Evolutionary conservation across 352 stramenopile genomes (phyloP).

Genomic region (Elongisporangium senticosum): DNA sequence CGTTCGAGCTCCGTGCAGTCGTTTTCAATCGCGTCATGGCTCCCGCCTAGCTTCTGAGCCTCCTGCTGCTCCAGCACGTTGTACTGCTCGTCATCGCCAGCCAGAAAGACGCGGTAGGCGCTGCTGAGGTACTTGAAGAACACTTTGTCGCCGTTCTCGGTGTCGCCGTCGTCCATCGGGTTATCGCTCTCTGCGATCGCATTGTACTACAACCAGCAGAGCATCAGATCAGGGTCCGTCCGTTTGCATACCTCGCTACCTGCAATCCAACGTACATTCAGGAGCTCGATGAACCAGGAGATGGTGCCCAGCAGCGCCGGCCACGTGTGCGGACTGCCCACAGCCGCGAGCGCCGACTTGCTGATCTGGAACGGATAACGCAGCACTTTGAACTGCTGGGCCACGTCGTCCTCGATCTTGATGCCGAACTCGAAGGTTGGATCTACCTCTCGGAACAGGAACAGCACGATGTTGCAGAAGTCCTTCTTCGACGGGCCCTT

Average conservation of each 20-base stretch:
- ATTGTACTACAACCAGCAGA: constrained; percentile 58
- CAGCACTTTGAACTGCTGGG: constrained; percentile 60
- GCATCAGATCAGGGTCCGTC: background rate
- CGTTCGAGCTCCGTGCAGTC: constrained; percentile 45
- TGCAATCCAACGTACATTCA: constrained; percentile 49
- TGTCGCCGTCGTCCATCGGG: constrained; percentile 52
- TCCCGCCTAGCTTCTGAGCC: constrained; percentile 33
- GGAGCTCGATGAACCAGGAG: constrained; percentile 95
- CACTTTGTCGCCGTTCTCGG: constrained; percentile 77
- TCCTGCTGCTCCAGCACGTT: constrained; percentile 82
- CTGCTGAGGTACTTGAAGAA: constrained; percentile 95
- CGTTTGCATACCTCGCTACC: too few species aligned
- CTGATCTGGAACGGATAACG: constrained; percentile 96
- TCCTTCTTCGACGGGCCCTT: constrained; percentile 94
- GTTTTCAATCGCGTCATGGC: constrained; percentile 47
- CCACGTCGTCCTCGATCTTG: constrained; percentile 80
- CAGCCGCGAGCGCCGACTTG: constrained; percentile 93
- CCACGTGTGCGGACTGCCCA: constrained; percentile 95
- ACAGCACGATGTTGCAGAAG: constrained; percentile 96
- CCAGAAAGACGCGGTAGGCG: constrained; percentile 92
- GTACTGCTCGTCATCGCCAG: constrained; percentile 90
- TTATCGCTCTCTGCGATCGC: constrained; percentile 61
- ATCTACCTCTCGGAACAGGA: constrained; percentile 95
- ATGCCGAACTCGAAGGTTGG: constrained; percentile 76
- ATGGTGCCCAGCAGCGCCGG: constrained; percentile 93